Base-by-base conservation (phyloP, 1,139 yeast species). In the Saccharomyces hybrid region DNA sequence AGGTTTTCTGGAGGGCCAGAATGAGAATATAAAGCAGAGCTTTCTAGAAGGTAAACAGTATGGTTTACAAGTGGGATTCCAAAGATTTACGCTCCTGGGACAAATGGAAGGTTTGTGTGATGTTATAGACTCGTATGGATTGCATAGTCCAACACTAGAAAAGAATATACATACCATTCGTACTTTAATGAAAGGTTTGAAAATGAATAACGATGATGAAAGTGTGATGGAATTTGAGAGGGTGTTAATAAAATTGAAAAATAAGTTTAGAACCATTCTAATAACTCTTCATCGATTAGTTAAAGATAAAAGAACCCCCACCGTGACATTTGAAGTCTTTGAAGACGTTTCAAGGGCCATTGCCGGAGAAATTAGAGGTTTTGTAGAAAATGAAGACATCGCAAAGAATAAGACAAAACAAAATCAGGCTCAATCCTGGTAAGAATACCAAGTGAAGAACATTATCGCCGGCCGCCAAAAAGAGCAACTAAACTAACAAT, bases 1-100 rank as follows among this genome's bases (percentile, higher is more conserved):
- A 57, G 96, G 96, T 7, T 78, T 66, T 58, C 62, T 66, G 41
- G 81, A 80, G 52, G 86, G 85, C 0, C 64, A 68, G 14, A 60
- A 62, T 8, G 82, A 75, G 50, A 81, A 82, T 0, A 75, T 74
- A 51, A 64, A 68, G 52, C 84, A 83, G 48, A 91, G 93, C 49
- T 74, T 71, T 53, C 59, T 77, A 1, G 95, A 87, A 67, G 96
- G 96, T 1, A 83, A 82, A 61, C 88, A 85, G 60, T 85, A 78
- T 63, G 96, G 96, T 0, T 76, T 85, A 52, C 95, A 88, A 64
- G 84, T 89, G 0, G 95, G 90, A 0, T 86, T 81, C 64, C 91
- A 86, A 68, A 73, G 91, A 57, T 85, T 78, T 61, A 63, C 84
- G 13, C 70, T 85, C 0, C 67, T 86, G 3, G 95, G 95, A 0